A percentile compares a stretch with the other conserved stretches of the same genome.
phyloP scores from a whole-genome alignment of 768 basidiomycete genomes.

The Gelatoporia subvermispora region DNA sequence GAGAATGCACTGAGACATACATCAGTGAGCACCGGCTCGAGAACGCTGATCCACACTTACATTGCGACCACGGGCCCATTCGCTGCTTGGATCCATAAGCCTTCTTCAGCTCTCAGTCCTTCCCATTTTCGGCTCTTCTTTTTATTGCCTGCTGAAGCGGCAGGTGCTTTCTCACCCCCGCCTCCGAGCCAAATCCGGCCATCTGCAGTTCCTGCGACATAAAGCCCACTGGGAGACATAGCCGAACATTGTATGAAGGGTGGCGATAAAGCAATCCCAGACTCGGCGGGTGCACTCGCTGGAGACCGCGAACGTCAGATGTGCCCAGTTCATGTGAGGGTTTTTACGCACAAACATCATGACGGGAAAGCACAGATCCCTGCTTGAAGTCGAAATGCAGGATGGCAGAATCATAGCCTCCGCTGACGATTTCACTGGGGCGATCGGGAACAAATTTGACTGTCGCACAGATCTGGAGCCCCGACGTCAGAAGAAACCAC shows the following conservation, averaged over 20 bases:
- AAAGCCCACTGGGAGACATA: conserved; percentile 50
- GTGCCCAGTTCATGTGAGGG: not conserved
- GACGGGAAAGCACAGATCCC: conserved; percentile 51
- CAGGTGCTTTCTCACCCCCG: conserved; percentile 52
- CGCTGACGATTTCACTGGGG: conserved; percentile 68
- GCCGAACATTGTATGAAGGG: conserved; percentile 68
- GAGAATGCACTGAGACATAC: conserved; percentile 43
- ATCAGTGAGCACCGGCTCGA: conserved; percentile 1
- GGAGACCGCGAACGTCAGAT: not conserved
- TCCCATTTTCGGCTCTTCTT: conserved; percentile 68
- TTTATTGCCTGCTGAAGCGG: conserved; percentile 22
- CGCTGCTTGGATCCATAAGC: conserved; percentile 46
- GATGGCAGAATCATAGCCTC: conserved; percentile 67
- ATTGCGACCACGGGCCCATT: conserved; percentile 72
- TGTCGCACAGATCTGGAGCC: conserved; percentile 60
- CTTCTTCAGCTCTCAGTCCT: conserved; percentile 50
- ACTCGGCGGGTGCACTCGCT: conserved; percentile 33
- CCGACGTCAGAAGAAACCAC: not conserved
- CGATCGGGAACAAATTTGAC: conserved; percentile 70
- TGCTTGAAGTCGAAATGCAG: conserved; percentile 64
- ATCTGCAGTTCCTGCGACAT: conserved; percentile 74
- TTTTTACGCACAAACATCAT: conserved; percentile 48
- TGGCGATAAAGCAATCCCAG: conserved; percentile 59
- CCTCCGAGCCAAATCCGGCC: conserved; percentile 67
- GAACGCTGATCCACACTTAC: conserved; percentile 35